phyloP scores from a whole-genome alignment of 345 rosid genomes.

The Camelina sativa region DNA sequence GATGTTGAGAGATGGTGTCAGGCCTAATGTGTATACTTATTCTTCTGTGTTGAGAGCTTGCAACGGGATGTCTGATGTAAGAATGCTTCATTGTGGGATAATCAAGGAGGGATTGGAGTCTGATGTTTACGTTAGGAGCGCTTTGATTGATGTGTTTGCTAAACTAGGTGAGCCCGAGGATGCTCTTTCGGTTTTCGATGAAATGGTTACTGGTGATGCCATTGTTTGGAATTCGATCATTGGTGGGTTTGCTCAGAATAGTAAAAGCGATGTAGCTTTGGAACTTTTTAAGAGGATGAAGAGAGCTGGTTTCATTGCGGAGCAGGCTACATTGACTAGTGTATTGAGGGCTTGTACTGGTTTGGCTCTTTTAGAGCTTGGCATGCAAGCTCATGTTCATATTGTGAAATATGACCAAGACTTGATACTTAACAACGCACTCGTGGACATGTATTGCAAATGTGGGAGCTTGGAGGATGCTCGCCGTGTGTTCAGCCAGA shows the following conservation, averaged over 20 bases:
- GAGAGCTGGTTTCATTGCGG: conserved; percentile 56
- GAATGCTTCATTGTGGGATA: conserved; percentile 62
- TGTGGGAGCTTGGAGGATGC: conserved; percentile 77
- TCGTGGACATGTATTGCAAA: conserved; percentile 78
- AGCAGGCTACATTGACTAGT: conserved; percentile 66
- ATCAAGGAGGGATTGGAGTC: conserved; percentile 64
- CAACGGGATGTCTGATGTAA: conserved; percentile 45
- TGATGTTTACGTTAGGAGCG: conserved; percentile 71
- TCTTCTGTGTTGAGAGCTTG: conserved; percentile 70
- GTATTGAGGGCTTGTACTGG: conserved; percentile 72
- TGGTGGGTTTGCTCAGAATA: conserved; percentile 75
- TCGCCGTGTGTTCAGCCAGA: conserved; percentile 47
- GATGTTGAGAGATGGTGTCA: conserved; percentile 63
- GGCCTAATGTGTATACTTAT: conserved; percentile 67
- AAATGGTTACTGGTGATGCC: conserved; percentile 62
- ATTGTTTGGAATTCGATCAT: conserved; percentile 82
- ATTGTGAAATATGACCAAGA: conserved; percentile 64
- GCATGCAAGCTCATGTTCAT: conserved; percentile 76
- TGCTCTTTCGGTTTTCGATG: conserved; percentile 57
- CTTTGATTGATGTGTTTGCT: conserved; percentile 68
- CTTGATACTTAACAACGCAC: conserved; percentile 69
- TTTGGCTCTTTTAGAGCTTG: conserved; percentile 61
- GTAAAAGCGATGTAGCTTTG: conserved; percentile 57
- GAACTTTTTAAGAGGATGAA: conserved; percentile 68
- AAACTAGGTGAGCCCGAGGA: conserved; percentile 55